A percentile compares a stretch with the other conserved stretches of the same genome.
These are phyloP conservation scores for Vaccinium macrocarpon DNA, from an alignment of 148 eudicot genomes.

Conservation along the genomic window DNA sequence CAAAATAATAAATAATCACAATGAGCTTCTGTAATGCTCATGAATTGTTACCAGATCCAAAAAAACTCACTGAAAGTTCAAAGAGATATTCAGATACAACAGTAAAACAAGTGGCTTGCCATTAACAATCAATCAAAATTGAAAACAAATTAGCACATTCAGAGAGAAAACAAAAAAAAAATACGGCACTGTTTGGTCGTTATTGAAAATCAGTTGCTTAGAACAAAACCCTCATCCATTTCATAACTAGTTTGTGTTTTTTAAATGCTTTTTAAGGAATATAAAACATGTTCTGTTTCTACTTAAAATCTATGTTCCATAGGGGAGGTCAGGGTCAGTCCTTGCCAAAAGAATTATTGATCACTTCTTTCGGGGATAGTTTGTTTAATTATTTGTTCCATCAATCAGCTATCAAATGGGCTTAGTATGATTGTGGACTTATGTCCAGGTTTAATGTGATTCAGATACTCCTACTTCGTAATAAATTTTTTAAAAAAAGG, in stretches of 20 bases:
- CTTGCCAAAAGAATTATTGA: too few relatives aligned
- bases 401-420: too few relatives aligned
- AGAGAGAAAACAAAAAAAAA: background rate
- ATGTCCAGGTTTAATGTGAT: too few relatives aligned
- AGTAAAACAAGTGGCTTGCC: background rate
- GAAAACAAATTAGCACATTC: background rate
- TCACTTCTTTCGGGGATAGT: too few relatives aligned
- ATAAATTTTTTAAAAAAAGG: too few relatives aligned
- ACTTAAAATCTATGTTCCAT: too few relatives aligned
- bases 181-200: background rate
- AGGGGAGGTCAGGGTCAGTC: too few relatives aligned
- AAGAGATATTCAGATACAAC: background rate
- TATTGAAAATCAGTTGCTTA: background rate
- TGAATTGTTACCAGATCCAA: background rate
- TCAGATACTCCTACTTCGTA: too few relatives aligned
- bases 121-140: background rate
- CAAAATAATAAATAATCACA: background rate
- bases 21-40: background rate
- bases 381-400: too few relatives aligned
- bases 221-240: background rate
- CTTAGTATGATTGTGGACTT: too few relatives aligned
- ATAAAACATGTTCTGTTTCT: background rate
- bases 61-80: background rate
- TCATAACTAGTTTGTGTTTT: background rate
- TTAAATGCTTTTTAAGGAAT: background rate